These are phyloP conservation scores for Deinandra increscens DNA, from an alignment of 129 eudicot species.

Conservation along the genomic window DNA sequence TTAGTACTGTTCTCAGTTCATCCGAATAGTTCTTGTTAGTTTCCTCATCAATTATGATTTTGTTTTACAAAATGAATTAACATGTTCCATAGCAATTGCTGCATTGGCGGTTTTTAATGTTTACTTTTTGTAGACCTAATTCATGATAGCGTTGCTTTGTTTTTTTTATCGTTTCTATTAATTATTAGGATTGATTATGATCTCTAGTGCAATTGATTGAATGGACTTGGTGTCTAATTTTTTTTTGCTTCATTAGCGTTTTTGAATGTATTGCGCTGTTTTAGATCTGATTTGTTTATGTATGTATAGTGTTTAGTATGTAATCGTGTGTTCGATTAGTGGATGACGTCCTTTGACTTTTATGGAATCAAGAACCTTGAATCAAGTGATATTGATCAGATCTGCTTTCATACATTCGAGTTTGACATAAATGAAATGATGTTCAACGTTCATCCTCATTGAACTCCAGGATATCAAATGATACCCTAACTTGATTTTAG, in stretches of 20 bases:
- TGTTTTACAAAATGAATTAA: not conserved
- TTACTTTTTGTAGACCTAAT: not conserved
- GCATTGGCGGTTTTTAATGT: not conserved
- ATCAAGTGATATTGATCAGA: not conserved
- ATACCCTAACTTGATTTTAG: not conserved
- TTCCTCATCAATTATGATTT: not conserved
- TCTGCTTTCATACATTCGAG: not conserved
- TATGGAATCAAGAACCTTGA: not conserved
- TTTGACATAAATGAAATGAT: not conserved
- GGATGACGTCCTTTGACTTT: not conserved
- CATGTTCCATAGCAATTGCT: not conserved
- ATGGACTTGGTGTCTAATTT: not conserved
- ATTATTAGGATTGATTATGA: not conserved
- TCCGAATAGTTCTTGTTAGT: not conserved
- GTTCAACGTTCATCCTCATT: not conserved
- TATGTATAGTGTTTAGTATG: too few species aligned
- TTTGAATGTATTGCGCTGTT: conserved; percentile 15
- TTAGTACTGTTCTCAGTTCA: not conserved
- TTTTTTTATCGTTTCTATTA: not conserved
- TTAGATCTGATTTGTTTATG: not conserved
- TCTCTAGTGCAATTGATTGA: conserved; percentile 34
- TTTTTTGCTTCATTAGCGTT: not conserved
- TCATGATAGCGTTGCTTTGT: not conserved
- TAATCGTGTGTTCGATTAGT: not conserved
- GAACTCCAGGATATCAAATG: not conserved